A percentile compares a stretch with the other conserved stretches of the same genome.
Conservation (phyloP, 2,329 filamentous ascomycete species). For the Pezicula rhizophila region DNA sequence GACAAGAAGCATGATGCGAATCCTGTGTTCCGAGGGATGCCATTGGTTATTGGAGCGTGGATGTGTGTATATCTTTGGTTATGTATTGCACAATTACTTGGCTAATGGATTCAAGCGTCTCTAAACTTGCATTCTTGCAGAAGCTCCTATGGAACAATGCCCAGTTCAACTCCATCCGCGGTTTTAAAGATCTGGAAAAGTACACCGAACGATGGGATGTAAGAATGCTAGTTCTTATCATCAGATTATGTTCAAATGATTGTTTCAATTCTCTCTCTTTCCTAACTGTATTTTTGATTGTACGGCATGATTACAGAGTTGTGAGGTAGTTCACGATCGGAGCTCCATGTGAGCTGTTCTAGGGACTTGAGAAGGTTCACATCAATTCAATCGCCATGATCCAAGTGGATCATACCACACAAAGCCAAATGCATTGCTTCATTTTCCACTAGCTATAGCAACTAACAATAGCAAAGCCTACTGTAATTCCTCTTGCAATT, state of each 20-base stretch:
- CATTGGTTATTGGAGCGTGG: conserved; percentile 55
- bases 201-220: conserved; percentile 45
- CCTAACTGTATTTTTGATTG: no score
- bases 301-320: no score
- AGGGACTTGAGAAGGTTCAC: no score
- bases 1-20: conserved; percentile 52
- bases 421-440: no score
- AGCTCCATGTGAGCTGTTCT: no score
- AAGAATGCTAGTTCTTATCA: conserved; percentile 15
- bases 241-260: not conserved
- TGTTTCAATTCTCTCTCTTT: no score
- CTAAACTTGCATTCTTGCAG: conserved; percentile 55
- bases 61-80: conserved; percentile 41
- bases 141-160: conserved; percentile 66
- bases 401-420: no score
- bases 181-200: conserved; percentile 38
- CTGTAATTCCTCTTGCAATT: conserved; percentile 45
- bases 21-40: conserved; percentile 61
- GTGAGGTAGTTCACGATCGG: no score
- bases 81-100: not conserved
- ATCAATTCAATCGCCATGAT: no score
- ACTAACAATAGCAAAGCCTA: conserved; percentile 36
- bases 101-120: conserved; percentile 39
- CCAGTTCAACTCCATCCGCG: conserved; percentile 41
- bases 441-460: no score